Conservation (phyloP, 176 grass and related monocot genomes). For the Stipa capillata region DNA sequence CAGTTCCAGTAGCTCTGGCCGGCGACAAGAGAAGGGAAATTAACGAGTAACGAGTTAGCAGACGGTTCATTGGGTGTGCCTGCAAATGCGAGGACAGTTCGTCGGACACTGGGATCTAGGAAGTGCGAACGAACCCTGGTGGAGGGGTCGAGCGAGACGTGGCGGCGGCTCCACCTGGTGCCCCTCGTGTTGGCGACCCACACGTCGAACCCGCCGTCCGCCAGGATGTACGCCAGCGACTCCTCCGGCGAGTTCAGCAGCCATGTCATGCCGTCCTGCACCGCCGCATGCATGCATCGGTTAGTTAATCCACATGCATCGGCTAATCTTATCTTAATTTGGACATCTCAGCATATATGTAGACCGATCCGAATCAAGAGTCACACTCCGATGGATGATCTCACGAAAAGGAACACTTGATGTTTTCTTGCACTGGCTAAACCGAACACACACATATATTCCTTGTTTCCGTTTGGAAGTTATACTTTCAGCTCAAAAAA, state of each 20-base stretch:
- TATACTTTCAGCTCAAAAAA: neutral
- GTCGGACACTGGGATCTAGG: too few species aligned
- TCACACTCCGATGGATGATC: neutral
- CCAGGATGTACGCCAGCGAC: slow-evolving; percentile 71
- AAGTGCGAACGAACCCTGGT: too few species aligned
- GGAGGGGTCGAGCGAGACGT: slow-evolving; percentile 37
- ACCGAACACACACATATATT: neutral
- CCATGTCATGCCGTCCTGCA: slow-evolving; percentile 84
- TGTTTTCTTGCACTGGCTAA: neutral
- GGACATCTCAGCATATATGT: neutral
- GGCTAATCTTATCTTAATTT: too few species aligned
- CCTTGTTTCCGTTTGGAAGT: neutral
- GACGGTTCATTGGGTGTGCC: too few species aligned
- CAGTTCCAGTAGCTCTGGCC: slow-evolving; percentile 76
- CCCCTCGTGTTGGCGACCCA: slow-evolving; percentile 84
- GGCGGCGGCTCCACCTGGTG: slow-evolving; percentile 60
- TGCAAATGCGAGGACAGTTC: too few species aligned
- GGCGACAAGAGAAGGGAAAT: neutral
- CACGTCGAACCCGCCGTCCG: slow-evolving; percentile 74
- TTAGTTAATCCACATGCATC: too few species aligned
- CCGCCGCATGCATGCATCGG: neutral
- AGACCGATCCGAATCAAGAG: neutral
- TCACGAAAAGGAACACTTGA: neutral
- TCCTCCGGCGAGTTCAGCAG: slow-evolving; percentile 55
- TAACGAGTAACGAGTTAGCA: neutral